Base-by-base conservation (phyloP, 192 early-diverging fungal species). In the Haplosporangium gracile region DNA sequence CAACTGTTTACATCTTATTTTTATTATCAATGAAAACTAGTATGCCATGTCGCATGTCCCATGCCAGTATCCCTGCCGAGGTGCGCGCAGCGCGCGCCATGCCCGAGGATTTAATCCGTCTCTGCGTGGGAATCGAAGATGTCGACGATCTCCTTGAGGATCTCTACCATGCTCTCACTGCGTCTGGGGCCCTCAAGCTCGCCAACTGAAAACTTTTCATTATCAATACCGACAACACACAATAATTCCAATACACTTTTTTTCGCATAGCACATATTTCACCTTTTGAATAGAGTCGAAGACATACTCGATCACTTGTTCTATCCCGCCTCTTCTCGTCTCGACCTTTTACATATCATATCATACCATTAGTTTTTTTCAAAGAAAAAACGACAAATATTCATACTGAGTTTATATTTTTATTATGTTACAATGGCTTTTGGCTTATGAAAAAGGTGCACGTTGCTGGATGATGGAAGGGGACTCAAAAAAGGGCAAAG, bases 21-120 rank as follows among this genome's bases (percentile, higher is more conserved):
- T 26, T 8, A n/a, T 47, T 53, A 24, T 22, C 55, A 42, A 42
- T 40, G 10, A 32, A 24, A 29, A 34, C 22, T 80, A 96, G 96
- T 81, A 98, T 99, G 97, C 97, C 97, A 29, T 99, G 97, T 88
- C 92, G 94, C 80, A 99, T 99, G 98, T 97, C 96, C 9, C 98
- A 99, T 81, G 95, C 98, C 39, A 97, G 96, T 72, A 99, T 99
- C 68, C 98, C 98, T 22, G 97, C 95, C 11, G 92, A 95, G 79
- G 92, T 99, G 10, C 92, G 98, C 69, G 93, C 95, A 85, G 97
- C 94, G 81, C 93, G 97, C 15, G 94, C 91, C 15, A 86, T 99
- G 73, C 96, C 97, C n/a, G 98, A 99, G 91, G 98, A 99, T 90
- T 89, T 99, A 88, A 97, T 99, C 82, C 93, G 98, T 32, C 88